Evolutionary conservation across 78 protist genomes (phyloP).

Genomic region (Pigoraptor vietnamica): DNA sequence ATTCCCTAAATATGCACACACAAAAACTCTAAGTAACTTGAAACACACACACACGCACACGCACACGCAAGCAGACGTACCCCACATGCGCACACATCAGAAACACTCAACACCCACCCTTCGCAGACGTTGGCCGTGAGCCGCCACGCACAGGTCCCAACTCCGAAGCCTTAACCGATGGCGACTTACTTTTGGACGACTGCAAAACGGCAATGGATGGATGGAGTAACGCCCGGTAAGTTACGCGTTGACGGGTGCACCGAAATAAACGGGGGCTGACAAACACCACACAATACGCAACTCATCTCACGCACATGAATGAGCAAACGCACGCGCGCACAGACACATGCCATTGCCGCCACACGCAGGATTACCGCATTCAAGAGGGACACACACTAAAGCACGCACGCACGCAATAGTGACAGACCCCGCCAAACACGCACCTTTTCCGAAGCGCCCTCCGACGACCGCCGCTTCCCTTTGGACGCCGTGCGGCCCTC

Average conservation of each 20-base stretch:
- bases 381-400: too few relatives aligned
- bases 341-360: too few relatives aligned
- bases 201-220: background rate
- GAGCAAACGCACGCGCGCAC: background rate
- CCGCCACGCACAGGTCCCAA: background rate
- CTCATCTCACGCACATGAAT: background rate
- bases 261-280: too few relatives aligned
- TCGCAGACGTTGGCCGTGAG: background rate
- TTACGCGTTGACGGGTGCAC: background rate
- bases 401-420: background rate
- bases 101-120: background rate
- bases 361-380: too few relatives aligned
- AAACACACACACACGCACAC: background rate
- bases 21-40: background rate
- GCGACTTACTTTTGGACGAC: background rate
- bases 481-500: background rate
- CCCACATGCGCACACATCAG: too few relatives aligned
- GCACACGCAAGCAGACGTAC: too few relatives aligned
- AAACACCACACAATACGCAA: background rate
- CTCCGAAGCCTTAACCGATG: background rate
- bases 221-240: background rate
- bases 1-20: background rate
- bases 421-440: background rate
- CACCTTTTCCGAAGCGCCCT: background rate
- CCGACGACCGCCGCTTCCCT: background rate